These are phyloP conservation scores for Neocatenulostroma microsporum DNA, from an alignment of 2,329 filamentous ascomycete species.

Conservation along the genomic window DNA sequence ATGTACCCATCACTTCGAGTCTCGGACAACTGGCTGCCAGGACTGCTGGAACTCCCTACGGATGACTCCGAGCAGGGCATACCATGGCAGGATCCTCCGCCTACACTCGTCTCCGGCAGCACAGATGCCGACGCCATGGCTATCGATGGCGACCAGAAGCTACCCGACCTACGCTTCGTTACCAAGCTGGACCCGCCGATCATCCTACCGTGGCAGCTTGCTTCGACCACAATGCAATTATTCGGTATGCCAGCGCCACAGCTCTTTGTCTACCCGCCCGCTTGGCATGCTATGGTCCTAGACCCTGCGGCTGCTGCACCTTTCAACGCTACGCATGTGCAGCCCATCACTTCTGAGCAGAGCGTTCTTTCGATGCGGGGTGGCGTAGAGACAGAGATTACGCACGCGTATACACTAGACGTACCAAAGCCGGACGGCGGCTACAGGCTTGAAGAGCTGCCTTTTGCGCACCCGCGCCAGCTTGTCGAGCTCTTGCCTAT, in stretches of 20 bases:
- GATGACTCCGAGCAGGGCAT: constrained; percentile 44
- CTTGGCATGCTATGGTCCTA: constrained; percentile 18
- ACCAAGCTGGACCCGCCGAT: constrained; percentile 68
- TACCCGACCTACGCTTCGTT: constrained; percentile 66
- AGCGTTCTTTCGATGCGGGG: constrained; percentile 9
- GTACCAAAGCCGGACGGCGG: constrained; percentile 68
- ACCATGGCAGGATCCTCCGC: constrained; percentile 62
- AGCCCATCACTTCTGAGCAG: constrained; percentile 4
- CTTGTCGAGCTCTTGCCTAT: constrained; percentile 65
- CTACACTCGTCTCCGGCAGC: constrained; percentile 45
- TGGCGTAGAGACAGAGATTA: constrained; percentile 14
- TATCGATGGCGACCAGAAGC: constrained; percentile 43
- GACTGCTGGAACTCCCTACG: constrained; percentile 61
- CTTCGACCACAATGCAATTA: constrained; percentile 54
- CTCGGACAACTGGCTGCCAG: constrained; percentile 66
- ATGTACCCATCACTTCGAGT: constrained; percentile 57
- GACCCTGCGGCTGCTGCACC: constrained; percentile 6
- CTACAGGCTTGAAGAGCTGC: constrained; percentile 57
- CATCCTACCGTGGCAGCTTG: constrained; percentile 57
- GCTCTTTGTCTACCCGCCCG: constrained; percentile 9
- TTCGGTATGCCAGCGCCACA: constrained; percentile 51
- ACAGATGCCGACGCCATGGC: constrained; percentile 47
- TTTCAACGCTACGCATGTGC: constrained; percentile 3
- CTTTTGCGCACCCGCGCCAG: constrained; percentile 72
- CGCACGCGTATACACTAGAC: constrained; percentile 54